These are phyloP conservation scores for Nannizzia gypsea DNA, from an alignment of 2,329 filamentous ascomycete species.

Conservation along the genomic window DNA sequence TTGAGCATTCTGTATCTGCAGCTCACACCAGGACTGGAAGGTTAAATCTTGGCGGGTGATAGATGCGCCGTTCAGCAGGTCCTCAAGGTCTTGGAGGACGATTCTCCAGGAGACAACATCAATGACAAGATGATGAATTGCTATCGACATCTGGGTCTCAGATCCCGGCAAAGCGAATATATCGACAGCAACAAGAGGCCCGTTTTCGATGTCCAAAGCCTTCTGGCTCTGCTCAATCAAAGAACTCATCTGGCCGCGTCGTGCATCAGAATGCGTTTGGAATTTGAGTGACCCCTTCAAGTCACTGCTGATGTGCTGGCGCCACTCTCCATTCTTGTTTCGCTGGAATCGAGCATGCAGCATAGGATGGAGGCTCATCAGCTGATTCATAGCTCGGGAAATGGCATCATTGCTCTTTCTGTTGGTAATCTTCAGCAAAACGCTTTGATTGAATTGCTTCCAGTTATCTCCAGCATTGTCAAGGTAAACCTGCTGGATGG, in stretches of 20 bases:
- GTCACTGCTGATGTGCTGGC: constrained; percentile 18
- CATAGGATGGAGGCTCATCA: constrained; percentile 17
- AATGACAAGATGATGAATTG: constrained; percentile 17
- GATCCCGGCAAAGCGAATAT: constrained; percentile 6
- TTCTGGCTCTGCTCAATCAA: constrained; percentile 22
- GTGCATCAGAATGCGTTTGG: constrained; percentile 18
- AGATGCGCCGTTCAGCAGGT: constrained; percentile 21
- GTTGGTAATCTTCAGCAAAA: constrained; percentile 12
- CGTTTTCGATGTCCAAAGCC: constrained; percentile 26
- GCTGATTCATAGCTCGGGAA: constrained; percentile 8
- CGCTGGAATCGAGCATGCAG: constrained; percentile 17
- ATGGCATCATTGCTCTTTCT: constrained; percentile 6
- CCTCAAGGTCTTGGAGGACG: constrained; percentile 18
- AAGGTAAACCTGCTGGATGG: constrained; percentile 19
- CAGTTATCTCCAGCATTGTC: constrained; percentile 12
- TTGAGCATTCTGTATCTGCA: constrained; percentile 21
- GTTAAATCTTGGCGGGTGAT: constrained; percentile 21
- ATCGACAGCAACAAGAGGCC: constrained; percentile 11
- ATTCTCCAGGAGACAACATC: constrained; percentile 19
- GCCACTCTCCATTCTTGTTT: constrained; percentile 14
- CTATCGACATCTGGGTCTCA: constrained; percentile 14
- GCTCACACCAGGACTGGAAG: constrained; percentile 30
- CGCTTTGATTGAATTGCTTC: constrained; percentile 18
- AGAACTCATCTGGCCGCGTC: constrained; percentile 15
- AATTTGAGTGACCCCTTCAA: constrained; percentile 24